These are phyloP conservation scores for Sporothrix luriei DNA, from an alignment of 2,329 filamentous ascomycete species.

Conservation along the genomic window DNA sequence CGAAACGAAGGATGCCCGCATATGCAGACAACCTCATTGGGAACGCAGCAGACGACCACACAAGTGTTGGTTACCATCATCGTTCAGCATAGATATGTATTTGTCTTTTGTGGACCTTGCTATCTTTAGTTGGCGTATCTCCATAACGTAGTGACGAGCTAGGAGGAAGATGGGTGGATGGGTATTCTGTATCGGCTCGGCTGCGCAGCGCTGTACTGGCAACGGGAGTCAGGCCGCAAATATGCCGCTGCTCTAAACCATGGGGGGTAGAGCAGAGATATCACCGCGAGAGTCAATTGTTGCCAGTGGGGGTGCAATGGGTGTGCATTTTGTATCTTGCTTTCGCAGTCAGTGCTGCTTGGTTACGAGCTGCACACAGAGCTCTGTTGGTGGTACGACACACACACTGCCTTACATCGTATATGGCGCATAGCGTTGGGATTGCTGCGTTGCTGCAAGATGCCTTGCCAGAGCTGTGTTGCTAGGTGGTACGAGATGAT, in stretches of 20 bases:
- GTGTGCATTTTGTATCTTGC: not conserved
- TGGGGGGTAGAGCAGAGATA: not conserved
- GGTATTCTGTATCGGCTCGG: slow-evolving; percentile 24
- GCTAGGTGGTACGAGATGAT: slow-evolving; percentile 18
- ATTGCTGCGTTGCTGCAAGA: not conserved
- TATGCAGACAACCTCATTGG: slow-evolving; percentile 19
- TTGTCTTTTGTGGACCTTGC: not conserved
- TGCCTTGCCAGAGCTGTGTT: not conserved
- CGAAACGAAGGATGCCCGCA: slow-evolving; percentile 21
- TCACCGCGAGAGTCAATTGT: not conserved
- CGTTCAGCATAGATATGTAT: not conserved
- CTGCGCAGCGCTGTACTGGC: slow-evolving; percentile 30
- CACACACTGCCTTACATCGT: not conserved
- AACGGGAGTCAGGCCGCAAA: slow-evolving; percentile 27
- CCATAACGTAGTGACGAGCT: slow-evolving; percentile 14
- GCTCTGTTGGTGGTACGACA: not conserved
- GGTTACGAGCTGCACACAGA: too few species aligned
- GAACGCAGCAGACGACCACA: not conserved
- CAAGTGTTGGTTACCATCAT: too few species aligned
- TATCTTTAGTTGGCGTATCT: slow-evolving; percentile 29
- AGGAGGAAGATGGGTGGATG: slow-evolving; percentile 9
- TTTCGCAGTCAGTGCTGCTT: too few species aligned
- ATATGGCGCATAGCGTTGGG: not conserved
- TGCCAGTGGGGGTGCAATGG: not conserved
- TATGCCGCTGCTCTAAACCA: not conserved